Evolutionary conservation across 495 filamentous ascomycete genomes (phyloP).

Genomic region (Bacidia gigantensis): DNA sequence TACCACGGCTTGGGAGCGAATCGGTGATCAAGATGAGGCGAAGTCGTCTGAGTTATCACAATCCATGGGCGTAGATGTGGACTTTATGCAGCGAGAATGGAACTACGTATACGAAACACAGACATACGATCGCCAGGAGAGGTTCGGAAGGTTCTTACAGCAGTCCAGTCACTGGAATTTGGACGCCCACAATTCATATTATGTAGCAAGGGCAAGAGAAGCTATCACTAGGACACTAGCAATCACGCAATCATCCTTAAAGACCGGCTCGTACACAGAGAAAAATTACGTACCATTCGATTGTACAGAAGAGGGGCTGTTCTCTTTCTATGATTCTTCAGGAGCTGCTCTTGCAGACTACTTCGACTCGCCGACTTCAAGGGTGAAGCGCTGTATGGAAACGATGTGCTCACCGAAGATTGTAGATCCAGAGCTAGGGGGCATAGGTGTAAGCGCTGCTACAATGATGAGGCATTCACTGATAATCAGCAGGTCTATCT

Average conservation of each 20-base stretch:
- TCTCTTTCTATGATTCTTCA: neutral
- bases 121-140: neutral
- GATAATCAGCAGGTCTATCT: neutral
- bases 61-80: neutral
- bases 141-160: neutral
- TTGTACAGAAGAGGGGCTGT: neutral
- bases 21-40: too few relatives aligned
- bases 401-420: slow-evolving; percentile 1
- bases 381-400: neutral
- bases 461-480: neutral
- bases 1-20: too few relatives aligned
- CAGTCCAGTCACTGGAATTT: neutral
- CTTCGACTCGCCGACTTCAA: neutral
- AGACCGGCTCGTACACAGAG: neutral
- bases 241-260: neutral
- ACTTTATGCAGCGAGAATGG: neutral
- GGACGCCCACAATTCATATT: neutral
- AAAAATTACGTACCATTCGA: neutral
- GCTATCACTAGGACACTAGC: neutral
- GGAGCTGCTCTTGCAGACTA: neutral
- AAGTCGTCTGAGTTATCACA: too few relatives aligned
- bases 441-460: neutral
- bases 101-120: neutral
- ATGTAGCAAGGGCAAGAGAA: neutral
- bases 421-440: slow-evolving; percentile 2